A percentile compares a stretch with the other conserved stretches of the same genome.
Conservation (phyloP, 192 early-diverging fungal species). For the Backusella parvicylindrica region DNA sequence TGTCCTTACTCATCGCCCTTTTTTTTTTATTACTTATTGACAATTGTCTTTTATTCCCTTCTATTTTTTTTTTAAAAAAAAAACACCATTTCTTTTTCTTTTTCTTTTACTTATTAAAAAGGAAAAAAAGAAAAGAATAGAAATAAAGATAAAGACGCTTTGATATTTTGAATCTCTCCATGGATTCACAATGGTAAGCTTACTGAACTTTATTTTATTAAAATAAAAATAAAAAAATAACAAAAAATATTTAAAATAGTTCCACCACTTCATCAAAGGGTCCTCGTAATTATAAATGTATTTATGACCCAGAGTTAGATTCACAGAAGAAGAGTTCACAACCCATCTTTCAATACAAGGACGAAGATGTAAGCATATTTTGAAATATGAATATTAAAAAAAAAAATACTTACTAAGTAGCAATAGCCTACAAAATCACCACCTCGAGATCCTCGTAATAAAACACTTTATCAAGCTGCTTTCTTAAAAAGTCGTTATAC, state of each 20-base stretch:
- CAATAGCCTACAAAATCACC: background rate
- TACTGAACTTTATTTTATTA: background rate
- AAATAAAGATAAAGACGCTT: background rate
- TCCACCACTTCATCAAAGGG: slow-evolving; percentile 9
- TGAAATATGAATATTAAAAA: no score
- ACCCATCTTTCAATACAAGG: slow-evolving; percentile 22
- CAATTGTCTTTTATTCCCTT: background rate
- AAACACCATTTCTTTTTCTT: background rate
- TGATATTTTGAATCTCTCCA: slow-evolving; percentile 16
- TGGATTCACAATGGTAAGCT: slow-evolving; percentile 22
- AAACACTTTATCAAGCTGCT: background rate
- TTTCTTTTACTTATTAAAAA: slow-evolving; percentile 1
- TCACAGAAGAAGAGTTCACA: slow-evolving; percentile 8
- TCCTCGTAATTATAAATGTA: slow-evolving; percentile 21
- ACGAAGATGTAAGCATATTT: slow-evolving; percentile 6
- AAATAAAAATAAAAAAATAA: no score
- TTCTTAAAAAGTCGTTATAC: slow-evolving; percentile 11
- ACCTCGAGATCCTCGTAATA: slow-evolving; percentile 4
- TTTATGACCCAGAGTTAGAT: slow-evolving; percentile 31
- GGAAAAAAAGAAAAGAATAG: background rate
- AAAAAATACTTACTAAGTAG: no score
- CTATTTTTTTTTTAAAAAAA: no score
- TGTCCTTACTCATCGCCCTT: background rate
- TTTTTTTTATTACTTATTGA: background rate
- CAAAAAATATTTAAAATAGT: background rate